Percentiles rank a stretch among this genome's conserved stretches.
Conservation (phyloP, 2,329 filamentous ascomycete genomes). For the Aspergillus fischeri region DNA sequence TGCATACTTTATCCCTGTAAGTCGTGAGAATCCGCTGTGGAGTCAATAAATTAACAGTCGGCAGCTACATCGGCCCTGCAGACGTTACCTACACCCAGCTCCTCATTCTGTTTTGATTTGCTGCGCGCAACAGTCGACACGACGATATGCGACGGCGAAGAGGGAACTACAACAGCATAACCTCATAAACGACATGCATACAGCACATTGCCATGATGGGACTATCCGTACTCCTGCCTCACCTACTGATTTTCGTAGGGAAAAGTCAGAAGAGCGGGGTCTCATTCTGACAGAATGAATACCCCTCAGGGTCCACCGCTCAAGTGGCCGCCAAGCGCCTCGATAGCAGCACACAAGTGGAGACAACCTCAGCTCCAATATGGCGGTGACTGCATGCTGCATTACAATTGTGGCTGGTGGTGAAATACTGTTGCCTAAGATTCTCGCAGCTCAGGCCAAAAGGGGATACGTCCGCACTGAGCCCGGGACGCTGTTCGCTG, state of each 20-base stretch:
- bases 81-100: background rate
- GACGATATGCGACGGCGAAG: background rate
- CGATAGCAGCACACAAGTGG: conserved; percentile 7
- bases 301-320: conserved; percentile 9
- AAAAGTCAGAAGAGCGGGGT: background rate
- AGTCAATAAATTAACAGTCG: background rate
- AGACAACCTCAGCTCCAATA: conserved; percentile 3
- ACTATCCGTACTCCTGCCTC: background rate
- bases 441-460: background rate
- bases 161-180: background rate
- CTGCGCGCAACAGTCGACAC: background rate
- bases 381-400: background rate
- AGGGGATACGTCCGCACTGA: background rate
- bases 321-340: conserved; percentile 10
- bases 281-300: background rate
- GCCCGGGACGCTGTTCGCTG: background rate
- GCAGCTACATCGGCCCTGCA: background rate
- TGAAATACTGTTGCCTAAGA: conserved; percentile 2
- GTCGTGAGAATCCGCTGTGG: background rate
- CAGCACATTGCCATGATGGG: background rate
- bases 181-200: conserved; percentile 1
- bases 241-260: background rate
- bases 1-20: background rate
- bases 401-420: background rate
- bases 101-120: background rate